phyloP scores from a whole-genome alignment of 1,284 basidiomycete genomes.

The Tausonia pullulans region DNA sequence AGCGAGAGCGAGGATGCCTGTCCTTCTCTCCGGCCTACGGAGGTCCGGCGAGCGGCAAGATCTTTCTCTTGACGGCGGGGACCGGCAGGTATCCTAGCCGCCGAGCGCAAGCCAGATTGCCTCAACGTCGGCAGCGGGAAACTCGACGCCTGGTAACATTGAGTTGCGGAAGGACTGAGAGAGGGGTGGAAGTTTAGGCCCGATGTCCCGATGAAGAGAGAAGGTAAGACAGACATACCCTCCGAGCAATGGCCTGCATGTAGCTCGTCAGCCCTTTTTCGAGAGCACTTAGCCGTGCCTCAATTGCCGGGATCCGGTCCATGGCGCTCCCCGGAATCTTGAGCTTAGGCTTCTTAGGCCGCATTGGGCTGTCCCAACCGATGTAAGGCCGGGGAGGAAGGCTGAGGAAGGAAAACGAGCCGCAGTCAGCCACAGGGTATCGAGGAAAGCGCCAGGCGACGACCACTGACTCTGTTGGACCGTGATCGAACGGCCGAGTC shows the following conservation, averaged over 20 bases:
- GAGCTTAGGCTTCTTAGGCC: conserved; percentile 1
- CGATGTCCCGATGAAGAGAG: background rate
- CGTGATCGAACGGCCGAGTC: too few species aligned
- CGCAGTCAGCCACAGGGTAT: too few species aligned
- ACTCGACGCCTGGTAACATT: background rate
- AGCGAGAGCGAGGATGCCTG: too few species aligned
- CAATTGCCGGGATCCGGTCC: background rate
- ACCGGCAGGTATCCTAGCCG: background rate
- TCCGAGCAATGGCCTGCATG: background rate
- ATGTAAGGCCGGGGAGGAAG: too few species aligned
- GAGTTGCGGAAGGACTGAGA: conserved; percentile 1
- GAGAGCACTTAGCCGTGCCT: background rate
- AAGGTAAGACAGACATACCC: background rate
- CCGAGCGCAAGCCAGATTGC: background rate
- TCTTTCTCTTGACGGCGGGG: too few species aligned
- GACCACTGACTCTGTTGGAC: too few species aligned
- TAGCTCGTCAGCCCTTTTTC: background rate
- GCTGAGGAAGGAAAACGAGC: too few species aligned
- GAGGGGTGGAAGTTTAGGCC: too few species aligned
- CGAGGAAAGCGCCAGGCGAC: too few species aligned
- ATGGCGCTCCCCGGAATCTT: conserved; percentile 5
- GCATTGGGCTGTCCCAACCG: background rate
- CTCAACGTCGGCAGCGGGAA: background rate
- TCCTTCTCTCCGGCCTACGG: too few species aligned
- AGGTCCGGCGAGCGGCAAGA: too few species aligned